These are phyloP conservation scores for Starmerella floricola DNA, from an alignment of 805 yeast species.

Conservation along the genomic window DNA sequence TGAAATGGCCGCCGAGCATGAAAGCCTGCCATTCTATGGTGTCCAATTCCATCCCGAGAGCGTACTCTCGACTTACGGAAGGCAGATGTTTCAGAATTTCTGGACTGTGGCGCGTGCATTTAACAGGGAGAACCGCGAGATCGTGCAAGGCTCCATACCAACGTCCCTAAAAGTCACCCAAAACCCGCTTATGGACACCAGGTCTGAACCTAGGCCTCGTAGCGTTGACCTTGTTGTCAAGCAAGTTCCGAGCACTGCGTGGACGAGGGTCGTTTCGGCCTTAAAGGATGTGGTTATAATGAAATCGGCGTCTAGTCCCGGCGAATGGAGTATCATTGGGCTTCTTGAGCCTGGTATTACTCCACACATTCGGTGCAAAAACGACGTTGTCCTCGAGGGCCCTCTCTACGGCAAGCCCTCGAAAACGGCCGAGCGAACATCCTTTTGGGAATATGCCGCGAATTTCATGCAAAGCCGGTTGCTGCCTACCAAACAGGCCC, in stretches of 20 bases:
- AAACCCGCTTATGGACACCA: slow-evolving; percentile 1
- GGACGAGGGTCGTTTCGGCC: slow-evolving; percentile 4
- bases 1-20: slow-evolving; percentile 72
- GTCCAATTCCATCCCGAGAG: slow-evolving; percentile 98
- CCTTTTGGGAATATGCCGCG: slow-evolving; percentile 12
- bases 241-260: slow-evolving; percentile 2
- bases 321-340: slow-evolving; percentile 80
- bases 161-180: slow-evolving; percentile 3
- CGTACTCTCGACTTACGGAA: slow-evolving; percentile 65
- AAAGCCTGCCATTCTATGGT: slow-evolving; percentile 59
- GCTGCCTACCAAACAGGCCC: slow-evolving; percentile 21
- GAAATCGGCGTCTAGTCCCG: slow-evolving; percentile 74
- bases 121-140: slow-evolving; percentile 22
- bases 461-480: slow-evolving; percentile 20
- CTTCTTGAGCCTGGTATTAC: slow-evolving; percentile 27
- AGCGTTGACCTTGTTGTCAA: neutral
- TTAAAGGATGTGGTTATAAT: slow-evolving; percentile 44
- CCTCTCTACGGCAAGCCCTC: slow-evolving; percentile 4
- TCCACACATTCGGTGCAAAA: slow-evolving; percentile 18
- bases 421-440: neutral
- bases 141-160: slow-evolving; percentile 6
- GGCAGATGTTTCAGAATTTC: slow-evolving; percentile 48
- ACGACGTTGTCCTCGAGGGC: slow-evolving; percentile 13
- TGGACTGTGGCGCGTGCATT: slow-evolving; percentile 36
- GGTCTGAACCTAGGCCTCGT: neutral